phyloP scores from a whole-genome alignment of 208 protist species.

The Acanthamoeba castellanii region DNA sequence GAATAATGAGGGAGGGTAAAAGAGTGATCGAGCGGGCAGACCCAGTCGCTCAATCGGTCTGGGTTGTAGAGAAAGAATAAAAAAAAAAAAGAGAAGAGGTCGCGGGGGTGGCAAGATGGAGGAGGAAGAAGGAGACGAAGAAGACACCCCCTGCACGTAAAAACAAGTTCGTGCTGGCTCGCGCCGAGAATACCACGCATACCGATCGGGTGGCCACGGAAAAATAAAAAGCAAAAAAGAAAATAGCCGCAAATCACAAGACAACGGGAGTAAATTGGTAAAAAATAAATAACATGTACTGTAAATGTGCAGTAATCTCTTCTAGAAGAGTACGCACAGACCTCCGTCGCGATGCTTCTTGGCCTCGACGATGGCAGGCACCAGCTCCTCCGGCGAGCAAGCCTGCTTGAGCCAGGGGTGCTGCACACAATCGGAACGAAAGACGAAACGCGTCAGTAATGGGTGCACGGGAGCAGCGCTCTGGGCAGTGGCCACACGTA shows the following conservation, averaged over 20 bases:
- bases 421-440: not conserved
- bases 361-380: slow-evolving; percentile 22
- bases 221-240: not conserved
- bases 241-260: not conserved
- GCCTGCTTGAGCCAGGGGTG: slow-evolving; percentile 53
- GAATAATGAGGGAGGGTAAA: not conserved
- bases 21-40: no score
- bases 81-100: not conserved
- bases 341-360: slow-evolving; percentile 45
- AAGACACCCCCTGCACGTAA: no score
- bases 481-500: not conserved
- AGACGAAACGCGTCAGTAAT: not conserved
- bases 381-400: slow-evolving; percentile 24
- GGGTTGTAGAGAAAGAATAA: no score
- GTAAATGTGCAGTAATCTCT: not conserved
- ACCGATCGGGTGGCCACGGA: no score
- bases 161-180: no score
- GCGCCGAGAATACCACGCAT: no score
- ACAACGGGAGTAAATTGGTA: no score
- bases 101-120: no score
- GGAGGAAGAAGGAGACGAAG: no score
- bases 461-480: not conserved
- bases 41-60: no score
- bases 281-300: not conserved
- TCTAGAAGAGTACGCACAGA: slow-evolving; percentile 29